Base-by-base conservation (phyloP, 306 rosid species). In the Arachis stenosperma region DNA sequence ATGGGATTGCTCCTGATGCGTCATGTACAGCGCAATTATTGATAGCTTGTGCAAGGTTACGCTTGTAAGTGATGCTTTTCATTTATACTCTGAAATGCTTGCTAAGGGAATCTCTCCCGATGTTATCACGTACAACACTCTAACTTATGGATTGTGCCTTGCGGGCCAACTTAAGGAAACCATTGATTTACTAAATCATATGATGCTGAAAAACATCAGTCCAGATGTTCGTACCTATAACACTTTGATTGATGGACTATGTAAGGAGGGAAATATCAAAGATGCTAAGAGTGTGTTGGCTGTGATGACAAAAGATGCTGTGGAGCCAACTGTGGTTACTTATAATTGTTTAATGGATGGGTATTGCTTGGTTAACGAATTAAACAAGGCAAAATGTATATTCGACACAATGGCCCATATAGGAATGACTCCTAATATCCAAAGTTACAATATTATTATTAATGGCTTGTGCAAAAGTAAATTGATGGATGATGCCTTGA, bases 11-110 rank as follows among this genome's bases (percentile, higher is more conserved):
- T 58, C 62, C 52, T 10, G 1, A 40, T 5, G 43, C 6, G 71
- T 69, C 22, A 62, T 54, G 30, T 77, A 61, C 17, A 77, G 0
- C 47, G 48, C 57, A 2, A 41, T 76, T 8, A 66, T 77, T 8
- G 73, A 81, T 6, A n/a, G 79, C 48, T 39, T 81, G 36, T 81
- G 75, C 10, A 81, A 72, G 61, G 72, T 51, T 43, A 66, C 51
- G 5, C 42, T 41, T 2, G 29, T 71, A 10, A 11, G 9, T 14
- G 71, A 66, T 8, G 85, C 81, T 0, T 8, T 5, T 6, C 51
- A 64, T 5, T 22, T 76, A n/a, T 60, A n/a, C 8, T 51, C 55
- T 10, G 67, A 65, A 66, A 81, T 81, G 75, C 11, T 6, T 1
- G 12, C 6, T 1, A 66, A 3, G 42, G 75, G 76, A n/a, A 42